Percentiles rank a stretch among this genome's conserved stretches.
phyloP scores from a whole-genome alignment of 768 basidiomycete species.

The button mushroom (Agaricus bisporus) region DNA sequence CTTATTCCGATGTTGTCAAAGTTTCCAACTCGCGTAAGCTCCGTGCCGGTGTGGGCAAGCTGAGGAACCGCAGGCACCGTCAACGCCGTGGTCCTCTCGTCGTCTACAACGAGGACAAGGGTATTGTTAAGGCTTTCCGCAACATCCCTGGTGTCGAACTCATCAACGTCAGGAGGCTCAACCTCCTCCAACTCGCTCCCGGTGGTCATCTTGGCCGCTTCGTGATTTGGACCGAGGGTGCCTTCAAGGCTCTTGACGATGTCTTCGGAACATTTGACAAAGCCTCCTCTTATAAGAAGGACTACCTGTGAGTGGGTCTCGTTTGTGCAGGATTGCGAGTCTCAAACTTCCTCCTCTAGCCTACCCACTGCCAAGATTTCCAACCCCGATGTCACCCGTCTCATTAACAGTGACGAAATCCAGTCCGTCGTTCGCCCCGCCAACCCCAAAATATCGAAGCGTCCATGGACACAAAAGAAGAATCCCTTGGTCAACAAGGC shows the following conservation, averaged over 20 bases:
- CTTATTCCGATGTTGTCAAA: slow-evolving; percentile 91
- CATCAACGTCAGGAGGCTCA: slow-evolving; percentile 88
- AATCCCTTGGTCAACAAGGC: slow-evolving; percentile 94
- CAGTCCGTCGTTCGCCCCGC: slow-evolving; percentile 94
- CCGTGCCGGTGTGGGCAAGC: slow-evolving; percentile 95
- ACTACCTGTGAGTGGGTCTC: slow-evolving; percentile 59
- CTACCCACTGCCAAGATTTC: slow-evolving; percentile 94
- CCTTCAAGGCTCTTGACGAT: slow-evolving; percentile 88
- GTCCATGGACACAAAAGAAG: slow-evolving; percentile 99
- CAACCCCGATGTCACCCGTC: slow-evolving; percentile 93
- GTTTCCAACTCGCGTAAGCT: slow-evolving; percentile 96
- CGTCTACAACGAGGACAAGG: slow-evolving; percentile 96
- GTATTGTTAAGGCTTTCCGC: slow-evolving; percentile 97
- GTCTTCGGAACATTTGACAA: slow-evolving; percentile 95
- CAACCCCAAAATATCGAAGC: slow-evolving; percentile 77
- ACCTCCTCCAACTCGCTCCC: slow-evolving; percentile 98
- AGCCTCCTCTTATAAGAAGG: slow-evolving; percentile 80
- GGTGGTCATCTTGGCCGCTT: slow-evolving; percentile 99
- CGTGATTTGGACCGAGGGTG: slow-evolving; percentile 97
- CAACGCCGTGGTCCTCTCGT: slow-evolving; percentile 97
- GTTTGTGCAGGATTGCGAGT: background rate
- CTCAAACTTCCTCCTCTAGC: slow-evolving; percentile 28
- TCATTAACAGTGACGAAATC: slow-evolving; percentile 98
- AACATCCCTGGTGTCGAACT: slow-evolving; percentile 98
- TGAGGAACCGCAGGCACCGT: slow-evolving; percentile 94